Percentiles rank a stretch among this genome's conserved stretches.
Evolutionary conservation across 2,329 filamentous ascomycete genomes (phyloP).

Genomic region (Leptographium galeiforme): DNA sequence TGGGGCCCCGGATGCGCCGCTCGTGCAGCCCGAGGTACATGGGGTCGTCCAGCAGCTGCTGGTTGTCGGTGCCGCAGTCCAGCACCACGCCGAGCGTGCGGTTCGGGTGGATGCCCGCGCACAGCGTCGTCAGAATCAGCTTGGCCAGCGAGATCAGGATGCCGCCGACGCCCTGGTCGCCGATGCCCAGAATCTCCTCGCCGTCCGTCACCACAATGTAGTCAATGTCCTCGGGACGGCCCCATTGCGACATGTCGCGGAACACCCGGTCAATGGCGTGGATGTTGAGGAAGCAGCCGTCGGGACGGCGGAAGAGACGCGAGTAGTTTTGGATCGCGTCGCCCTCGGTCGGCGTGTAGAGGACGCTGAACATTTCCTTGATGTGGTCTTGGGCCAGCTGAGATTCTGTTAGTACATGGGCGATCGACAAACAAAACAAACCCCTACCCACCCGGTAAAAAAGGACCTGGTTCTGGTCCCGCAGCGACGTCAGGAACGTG

Average conservation of each 20-base stretch:
- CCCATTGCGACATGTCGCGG: conserved; percentile 54
- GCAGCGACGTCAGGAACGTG: conserved; percentile 74
- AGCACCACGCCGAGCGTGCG: conserved; percentile 68
- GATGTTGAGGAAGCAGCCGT: conserved; percentile 73
- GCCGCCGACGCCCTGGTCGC: conserved; percentile 76
- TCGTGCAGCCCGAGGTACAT: conserved; percentile 66
- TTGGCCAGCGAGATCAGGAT: conserved; percentile 79
- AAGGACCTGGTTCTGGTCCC: conserved; percentile 72
- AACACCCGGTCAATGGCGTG: conserved; percentile 52
- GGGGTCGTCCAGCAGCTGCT: conserved; percentile 58
- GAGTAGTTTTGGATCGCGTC: conserved; percentile 82
- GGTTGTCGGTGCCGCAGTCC: conserved; percentile 76
- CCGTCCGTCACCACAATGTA: conserved; percentile 74
- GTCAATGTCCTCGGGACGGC: conserved; percentile 61
- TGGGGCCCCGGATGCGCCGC: conserved; percentile 51
- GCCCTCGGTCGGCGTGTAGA: conserved; percentile 83
- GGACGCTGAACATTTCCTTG: conserved; percentile 79
- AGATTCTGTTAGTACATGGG: neutral
- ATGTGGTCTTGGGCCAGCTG: conserved; percentile 64
- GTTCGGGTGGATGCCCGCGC: conserved; percentile 73
- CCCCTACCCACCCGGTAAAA: conserved; percentile 65
- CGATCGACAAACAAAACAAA: no score
- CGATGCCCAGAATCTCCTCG: conserved; percentile 71
- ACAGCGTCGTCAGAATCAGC: conserved; percentile 67
- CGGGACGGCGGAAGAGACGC: conserved; percentile 59